Evolutionary conservation across 495 filamentous ascomycete genomes (phyloP), one percentile per base, ranked within the genome.

Genomic region (Acidomyces sp.): DNA sequence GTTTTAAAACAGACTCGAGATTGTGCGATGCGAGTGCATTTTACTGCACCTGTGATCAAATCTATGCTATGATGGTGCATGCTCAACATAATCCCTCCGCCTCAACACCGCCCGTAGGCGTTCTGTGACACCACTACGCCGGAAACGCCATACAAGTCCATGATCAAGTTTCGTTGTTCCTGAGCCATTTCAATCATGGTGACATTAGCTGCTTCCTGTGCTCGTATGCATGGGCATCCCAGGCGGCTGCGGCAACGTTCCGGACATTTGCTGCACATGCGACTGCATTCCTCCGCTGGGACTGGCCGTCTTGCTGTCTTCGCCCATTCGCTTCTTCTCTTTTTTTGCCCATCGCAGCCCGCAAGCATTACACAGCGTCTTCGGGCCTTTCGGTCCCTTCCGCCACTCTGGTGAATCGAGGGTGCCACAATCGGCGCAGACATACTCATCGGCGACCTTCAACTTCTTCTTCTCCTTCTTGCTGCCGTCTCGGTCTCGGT

Each of bases 311-410:
- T 42, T 42, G 19, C 41, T 43, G 26, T 46, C 49, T 18, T 43
- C 51, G 4, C 48, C 41, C 16, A 44, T 42, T 19, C 51, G 25
- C 42, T 65, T 66, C 55, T 66, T 66, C 50, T 66, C 63, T 41
- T 62, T 64, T 51, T 66, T 66, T 20, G 63, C 63, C 63, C 63
- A 66, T 21, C 63, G 57, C 30, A 66, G 25, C 6, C 90, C 90
- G 62, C 90, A 97, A 17, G 90, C 90, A 66, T 97, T 97, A 62
- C 90, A 97, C 31, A 97, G 64, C 2, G 88, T 95, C 63, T 97
- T 96, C 3, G 90, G 90, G 5, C 90, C 90, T 39, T 72, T 79
- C 0, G 90, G 90, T 0, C 90, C 90, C 55, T 94, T 96, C 41
- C 90, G 71, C 90, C 90, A 97, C 64, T 97, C 90, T 0, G 90